These are phyloP conservation scores for Bacidia rubella DNA, from an alignment of 495 filamentous ascomycete genomes.

Conservation along the genomic window DNA sequence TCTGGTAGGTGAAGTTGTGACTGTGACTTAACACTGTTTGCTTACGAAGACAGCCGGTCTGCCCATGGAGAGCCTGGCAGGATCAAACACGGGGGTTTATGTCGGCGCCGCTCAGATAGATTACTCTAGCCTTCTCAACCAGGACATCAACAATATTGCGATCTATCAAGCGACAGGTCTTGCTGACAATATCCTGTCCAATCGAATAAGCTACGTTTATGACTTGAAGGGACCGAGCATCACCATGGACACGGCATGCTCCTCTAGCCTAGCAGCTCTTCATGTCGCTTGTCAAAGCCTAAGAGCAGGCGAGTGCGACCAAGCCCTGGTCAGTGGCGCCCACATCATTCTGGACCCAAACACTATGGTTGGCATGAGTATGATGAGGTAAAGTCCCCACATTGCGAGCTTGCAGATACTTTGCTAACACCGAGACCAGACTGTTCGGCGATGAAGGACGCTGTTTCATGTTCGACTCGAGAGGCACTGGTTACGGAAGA, in stretches of 20 bases:
- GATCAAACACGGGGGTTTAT: background rate
- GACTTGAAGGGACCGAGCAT: slow-evolving; percentile 34
- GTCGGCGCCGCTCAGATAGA: background rate
- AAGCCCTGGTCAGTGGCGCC: slow-evolving; percentile 17
- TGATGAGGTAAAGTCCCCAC: slow-evolving; percentile 3
- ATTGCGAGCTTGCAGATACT: background rate
- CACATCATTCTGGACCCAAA: slow-evolving; percentile 5
- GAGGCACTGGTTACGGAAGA: slow-evolving; percentile 29
- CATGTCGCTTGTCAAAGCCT: slow-evolving; percentile 32
- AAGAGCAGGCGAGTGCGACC: slow-evolving; percentile 24
- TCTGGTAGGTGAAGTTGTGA: slow-evolving; percentile 19
- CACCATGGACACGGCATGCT: slow-evolving; percentile 40
- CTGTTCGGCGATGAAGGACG: slow-evolving; percentile 3
- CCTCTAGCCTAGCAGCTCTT: slow-evolving; percentile 27
- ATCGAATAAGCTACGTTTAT: slow-evolving; percentile 36
- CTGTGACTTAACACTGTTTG: background rate
- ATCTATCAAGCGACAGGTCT: slow-evolving; percentile 4
- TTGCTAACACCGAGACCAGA: background rate
- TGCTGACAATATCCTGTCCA: slow-evolving; percentile 22
- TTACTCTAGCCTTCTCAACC: background rate
- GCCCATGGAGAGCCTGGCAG: background rate
- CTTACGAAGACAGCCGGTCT: background rate
- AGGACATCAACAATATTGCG: background rate
- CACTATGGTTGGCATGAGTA: slow-evolving; percentile 4
- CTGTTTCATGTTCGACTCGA: slow-evolving; percentile 2